A percentile compares a stretch with the other conserved stretches of the same genome.
These are phyloP conservation scores for Arabidopsis arenosa DNA, from an alignment of 345 rosid species.

Conservation along the genomic window DNA sequence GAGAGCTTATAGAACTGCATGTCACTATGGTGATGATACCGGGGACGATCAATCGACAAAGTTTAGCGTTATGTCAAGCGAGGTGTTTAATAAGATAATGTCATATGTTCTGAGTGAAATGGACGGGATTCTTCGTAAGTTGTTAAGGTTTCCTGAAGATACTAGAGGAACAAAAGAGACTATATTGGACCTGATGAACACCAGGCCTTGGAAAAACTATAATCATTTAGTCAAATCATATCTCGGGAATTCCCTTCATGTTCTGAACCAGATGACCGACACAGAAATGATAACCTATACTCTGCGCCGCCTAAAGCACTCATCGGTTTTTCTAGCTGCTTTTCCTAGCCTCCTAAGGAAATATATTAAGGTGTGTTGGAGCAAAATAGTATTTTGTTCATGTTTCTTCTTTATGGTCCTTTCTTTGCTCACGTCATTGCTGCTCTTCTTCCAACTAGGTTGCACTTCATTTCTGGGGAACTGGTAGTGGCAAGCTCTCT, in stretches of 20 bases:
- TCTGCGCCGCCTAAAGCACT: constrained; percentile 74
- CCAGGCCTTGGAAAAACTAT: constrained; percentile 85
- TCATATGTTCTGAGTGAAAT: constrained; percentile 73
- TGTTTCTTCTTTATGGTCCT: constrained; percentile 17
- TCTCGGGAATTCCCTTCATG: constrained; percentile 88
- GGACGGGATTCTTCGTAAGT: constrained; percentile 80
- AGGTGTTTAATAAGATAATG: constrained; percentile 89
- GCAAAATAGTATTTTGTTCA: neutral
- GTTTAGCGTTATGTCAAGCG: constrained; percentile 75
- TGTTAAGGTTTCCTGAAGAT: constrained; percentile 74
- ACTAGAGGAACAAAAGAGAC: constrained; percentile 75
- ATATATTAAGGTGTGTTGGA: constrained; percentile 70
- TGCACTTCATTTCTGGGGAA: constrained; percentile 96
- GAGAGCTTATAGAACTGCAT: constrained; percentile 92
- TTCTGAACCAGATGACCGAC: constrained; percentile 96
- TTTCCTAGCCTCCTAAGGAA: constrained; percentile 86
- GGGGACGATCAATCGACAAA: constrained; percentile 65
- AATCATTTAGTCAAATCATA: constrained; percentile 90
- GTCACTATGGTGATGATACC: constrained; percentile 93
- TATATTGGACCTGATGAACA: constrained; percentile 44
- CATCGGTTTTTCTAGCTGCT: constrained; percentile 73
- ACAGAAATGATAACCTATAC: constrained; percentile 85
- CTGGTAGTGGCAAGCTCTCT: constrained; percentile 85
- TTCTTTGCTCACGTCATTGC: constrained; percentile 19
- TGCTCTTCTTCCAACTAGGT: constrained; percentile 54